A percentile compares a stretch with the other conserved stretches of the same genome.
These are phyloP conservation scores for Macadamia integrifolia DNA, from an alignment of 164 flowering plant species.

Conservation along the genomic window DNA sequence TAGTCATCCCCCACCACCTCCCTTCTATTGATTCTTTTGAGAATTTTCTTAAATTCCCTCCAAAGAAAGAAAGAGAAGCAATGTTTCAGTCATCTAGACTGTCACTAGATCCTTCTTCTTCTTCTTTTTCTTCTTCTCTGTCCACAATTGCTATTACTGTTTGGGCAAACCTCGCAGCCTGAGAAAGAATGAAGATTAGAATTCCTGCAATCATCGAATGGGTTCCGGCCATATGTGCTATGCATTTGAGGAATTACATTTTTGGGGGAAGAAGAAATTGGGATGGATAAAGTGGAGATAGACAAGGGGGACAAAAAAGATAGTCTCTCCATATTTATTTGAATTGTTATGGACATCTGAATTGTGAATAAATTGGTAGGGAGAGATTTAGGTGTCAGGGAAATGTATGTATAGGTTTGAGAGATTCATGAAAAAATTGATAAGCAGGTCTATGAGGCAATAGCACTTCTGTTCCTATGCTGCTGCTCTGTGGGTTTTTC, in stretches of 20 bases:
- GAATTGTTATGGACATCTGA: constrained; percentile 10
- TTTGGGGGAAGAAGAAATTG: not conserved
- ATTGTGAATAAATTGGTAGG: constrained; percentile 50
- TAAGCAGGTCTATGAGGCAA: constrained; percentile 16
- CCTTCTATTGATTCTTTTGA: constrained; percentile 78
- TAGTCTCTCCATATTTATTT: constrained; percentile 54
- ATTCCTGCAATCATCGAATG: not conserved
- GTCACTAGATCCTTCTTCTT: not conserved
- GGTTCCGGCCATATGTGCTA: not conserved
- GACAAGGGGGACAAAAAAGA: constrained; percentile 10
- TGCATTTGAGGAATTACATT: not conserved
- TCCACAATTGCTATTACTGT: constrained; percentile 12
- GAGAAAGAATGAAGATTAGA: constrained; percentile 3
- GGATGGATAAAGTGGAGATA: constrained; percentile 1
- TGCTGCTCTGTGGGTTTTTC: constrained; percentile 40
- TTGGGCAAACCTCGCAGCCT: constrained; percentile 6
- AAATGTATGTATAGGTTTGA: constrained; percentile 61
- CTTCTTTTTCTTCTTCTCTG: constrained; percentile 4
- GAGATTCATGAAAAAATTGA: constrained; percentile 17
- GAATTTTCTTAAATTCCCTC: constrained; percentile 32
- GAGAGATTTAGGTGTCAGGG: constrained; percentile 46
- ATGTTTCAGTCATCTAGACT: constrained; percentile 10
- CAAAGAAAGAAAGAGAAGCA: constrained; percentile 3
- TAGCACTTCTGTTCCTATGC: constrained; percentile 20
- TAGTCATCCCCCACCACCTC: constrained; percentile 70